A percentile compares a stretch with the other conserved stretches of the same genome.
These are phyloP conservation scores for Populus trichocarpa DNA, from an alignment of 441 rosid genomes.

Conservation along the genomic window DNA sequence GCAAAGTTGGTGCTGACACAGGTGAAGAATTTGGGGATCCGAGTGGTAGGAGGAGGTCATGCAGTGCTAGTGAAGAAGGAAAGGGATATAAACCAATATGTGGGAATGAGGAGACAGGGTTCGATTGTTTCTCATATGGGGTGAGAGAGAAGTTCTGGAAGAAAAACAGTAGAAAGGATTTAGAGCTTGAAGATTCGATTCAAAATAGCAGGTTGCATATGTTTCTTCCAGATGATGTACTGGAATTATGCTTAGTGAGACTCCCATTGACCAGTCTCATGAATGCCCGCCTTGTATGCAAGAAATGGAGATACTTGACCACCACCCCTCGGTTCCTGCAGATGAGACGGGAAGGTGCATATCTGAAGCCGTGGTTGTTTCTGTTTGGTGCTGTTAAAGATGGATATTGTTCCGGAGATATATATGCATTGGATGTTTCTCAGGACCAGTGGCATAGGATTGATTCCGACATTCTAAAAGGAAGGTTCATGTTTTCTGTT, in stretches of 20 bases:
- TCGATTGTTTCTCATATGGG: constrained; percentile 92
- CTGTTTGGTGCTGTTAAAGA: constrained; percentile 79
- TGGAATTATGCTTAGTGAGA: constrained; percentile 89
- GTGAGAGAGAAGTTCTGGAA: constrained; percentile 82
- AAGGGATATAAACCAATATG: constrained; percentile 55
- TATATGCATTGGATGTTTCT: constrained; percentile 72
- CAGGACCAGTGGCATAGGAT: constrained; percentile 78
- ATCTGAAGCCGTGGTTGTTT: constrained; percentile 87
- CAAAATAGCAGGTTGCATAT: constrained; percentile 53
- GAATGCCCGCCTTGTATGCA: constrained; percentile 92
- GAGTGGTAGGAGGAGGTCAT: constrained; percentile 65
- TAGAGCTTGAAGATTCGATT: constrained; percentile 43
- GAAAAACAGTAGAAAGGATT: constrained; percentile 50
- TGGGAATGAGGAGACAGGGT: constrained; percentile 61
- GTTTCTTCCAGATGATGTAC: constrained; percentile 80
- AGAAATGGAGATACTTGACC: constrained; percentile 82
- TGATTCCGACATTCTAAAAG: constrained; percentile 61
- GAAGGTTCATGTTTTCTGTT: constrained; percentile 87
- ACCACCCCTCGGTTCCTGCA: constrained; percentile 68
- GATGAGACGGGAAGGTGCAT: constrained; percentile 61
- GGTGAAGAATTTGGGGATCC: constrained; percentile 77
- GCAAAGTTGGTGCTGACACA: constrained; percentile 88
- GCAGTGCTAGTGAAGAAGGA: constrained; percentile 77
- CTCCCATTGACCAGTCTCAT: constrained; percentile 76
- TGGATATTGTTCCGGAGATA: constrained; percentile 73